A percentile compares a stretch with the other conserved stretches of the same genome.
Conservation (phyloP, 805 yeast species). For the Pichia heedii region DNA sequence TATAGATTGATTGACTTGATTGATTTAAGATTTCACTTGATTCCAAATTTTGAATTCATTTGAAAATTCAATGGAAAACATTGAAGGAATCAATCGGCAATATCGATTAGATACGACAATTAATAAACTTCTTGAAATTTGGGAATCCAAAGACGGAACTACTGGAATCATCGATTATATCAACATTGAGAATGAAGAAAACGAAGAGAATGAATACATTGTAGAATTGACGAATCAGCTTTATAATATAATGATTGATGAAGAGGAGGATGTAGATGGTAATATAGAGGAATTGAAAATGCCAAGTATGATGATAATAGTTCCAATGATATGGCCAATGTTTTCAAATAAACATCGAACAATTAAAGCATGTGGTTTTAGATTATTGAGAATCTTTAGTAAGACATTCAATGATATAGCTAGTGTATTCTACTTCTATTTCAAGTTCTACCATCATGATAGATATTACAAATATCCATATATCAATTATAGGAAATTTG, state of each 20-base stretch:
- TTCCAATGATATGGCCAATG: conserved; percentile 8
- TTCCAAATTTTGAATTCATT: too few relatives aligned
- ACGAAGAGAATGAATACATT: background rate
- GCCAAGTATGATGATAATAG: background rate
- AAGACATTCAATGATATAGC: background rate
- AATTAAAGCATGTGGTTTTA: conserved; percentile 7
- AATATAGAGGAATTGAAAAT: background rate
- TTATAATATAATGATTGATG: too few relatives aligned
- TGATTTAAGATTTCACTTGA: too few relatives aligned
- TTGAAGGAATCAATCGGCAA: background rate
- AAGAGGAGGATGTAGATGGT: background rate
- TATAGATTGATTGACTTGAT: too few relatives aligned
- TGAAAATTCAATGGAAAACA: too few relatives aligned
- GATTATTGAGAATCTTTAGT: conserved; percentile 7
- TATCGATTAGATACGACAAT: background rate
- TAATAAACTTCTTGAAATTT: background rate
- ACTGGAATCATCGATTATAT: background rate
- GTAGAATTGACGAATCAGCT: background rate
- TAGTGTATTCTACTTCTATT: conserved; percentile 2
- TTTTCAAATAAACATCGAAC: conserved; percentile 2
- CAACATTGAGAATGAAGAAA: background rate
- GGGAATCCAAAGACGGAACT: background rate
- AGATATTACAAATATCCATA: conserved; percentile 2
- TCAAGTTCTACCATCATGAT: conserved; percentile 3
- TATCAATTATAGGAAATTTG: background rate